A percentile compares a stretch with the other conserved stretches of the same genome.
phyloP scores from a whole-genome alignment of 1,284 basidiomycete genomes.

The Omphalotus olearius region DNA sequence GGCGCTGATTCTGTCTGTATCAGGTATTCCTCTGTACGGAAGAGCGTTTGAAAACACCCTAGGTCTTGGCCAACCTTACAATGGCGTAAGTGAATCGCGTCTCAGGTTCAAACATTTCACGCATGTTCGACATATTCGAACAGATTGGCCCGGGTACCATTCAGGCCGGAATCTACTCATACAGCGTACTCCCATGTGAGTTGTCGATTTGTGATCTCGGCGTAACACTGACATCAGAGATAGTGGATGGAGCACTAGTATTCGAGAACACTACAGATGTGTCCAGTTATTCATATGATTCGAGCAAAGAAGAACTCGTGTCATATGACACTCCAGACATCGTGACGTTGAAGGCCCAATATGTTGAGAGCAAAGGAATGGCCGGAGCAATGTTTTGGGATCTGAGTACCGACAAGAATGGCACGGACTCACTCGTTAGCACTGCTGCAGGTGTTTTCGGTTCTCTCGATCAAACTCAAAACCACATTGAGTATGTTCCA shows the following conservation, averaged over 20 bases:
- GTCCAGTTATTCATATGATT: constrained; percentile 78
- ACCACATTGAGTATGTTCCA: constrained; percentile 55
- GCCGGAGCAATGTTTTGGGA: constrained; percentile 64
- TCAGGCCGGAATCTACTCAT: constrained; percentile 70
- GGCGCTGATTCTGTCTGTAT: not conserved
- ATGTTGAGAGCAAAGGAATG: constrained; percentile 60
- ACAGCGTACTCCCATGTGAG: constrained; percentile 67
- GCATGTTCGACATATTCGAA: not conserved
- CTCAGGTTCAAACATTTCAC: not conserved
- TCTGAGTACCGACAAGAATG: constrained; percentile 63
- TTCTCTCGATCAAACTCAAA: constrained; percentile 56
- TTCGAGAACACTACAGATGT: constrained; percentile 71
- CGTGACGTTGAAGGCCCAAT: constrained; percentile 71
- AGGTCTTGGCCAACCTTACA: constrained; percentile 74
- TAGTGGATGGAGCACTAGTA: constrained; percentile 58
- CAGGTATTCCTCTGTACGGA: constrained; percentile 82
- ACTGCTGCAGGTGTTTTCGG: constrained; percentile 43
- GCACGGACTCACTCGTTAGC: constrained; percentile 49
- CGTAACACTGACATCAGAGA: not conserved
- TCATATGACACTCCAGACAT: constrained; percentile 82
- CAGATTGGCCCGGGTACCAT: constrained; percentile 76
- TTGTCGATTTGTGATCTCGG: not conserved
- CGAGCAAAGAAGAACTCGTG: constrained; percentile 57
- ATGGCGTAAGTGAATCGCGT: constrained; percentile 43
- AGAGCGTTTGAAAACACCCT: constrained; percentile 78